A percentile compares a stretch with the other conserved stretches of the same genome.
Conservation (phyloP, 441 rosid genomes). For the Erodium trifolium region DNA sequence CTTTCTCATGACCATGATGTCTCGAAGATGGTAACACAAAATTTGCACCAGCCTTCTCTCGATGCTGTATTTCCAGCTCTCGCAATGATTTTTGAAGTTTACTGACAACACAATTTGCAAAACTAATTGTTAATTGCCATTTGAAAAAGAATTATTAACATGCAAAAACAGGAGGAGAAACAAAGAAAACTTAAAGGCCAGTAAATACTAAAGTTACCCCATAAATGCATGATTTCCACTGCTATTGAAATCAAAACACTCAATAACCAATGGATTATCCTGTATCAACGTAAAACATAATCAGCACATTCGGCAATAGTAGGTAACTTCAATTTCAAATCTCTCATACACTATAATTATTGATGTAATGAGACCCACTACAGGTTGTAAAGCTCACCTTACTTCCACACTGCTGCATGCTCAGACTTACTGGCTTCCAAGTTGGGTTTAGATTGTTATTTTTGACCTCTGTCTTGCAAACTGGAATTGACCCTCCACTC, state of each 20-base stretch:
- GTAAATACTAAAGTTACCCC: slow-evolving; percentile 37
- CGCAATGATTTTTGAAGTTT: slow-evolving; percentile 59
- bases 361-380: slow-evolving; percentile 5
- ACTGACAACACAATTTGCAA: slow-evolving; percentile 30
- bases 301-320: neutral
- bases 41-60: slow-evolving; percentile 36
- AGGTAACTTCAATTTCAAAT: slow-evolving; percentile 1
- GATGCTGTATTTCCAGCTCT: slow-evolving; percentile 51
- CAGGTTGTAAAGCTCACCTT: slow-evolving; percentile 40
- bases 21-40: slow-evolving; percentile 31
- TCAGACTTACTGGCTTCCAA: slow-evolving; percentile 56
- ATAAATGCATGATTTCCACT: slow-evolving; percentile 54
- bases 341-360: slow-evolving; percentile 9
- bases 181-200: slow-evolving; percentile 7
- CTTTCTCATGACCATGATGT: slow-evolving; percentile 46
- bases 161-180: neutral
- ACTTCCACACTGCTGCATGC: slow-evolving; percentile 72
- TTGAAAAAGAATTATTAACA: neutral
- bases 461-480: slow-evolving; percentile 71
- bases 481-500: slow-evolving; percentile 40
- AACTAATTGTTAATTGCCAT: neutral
- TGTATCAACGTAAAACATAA: slow-evolving; percentile 23
- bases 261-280: slow-evolving; percentile 70
- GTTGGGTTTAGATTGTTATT: slow-evolving; percentile 56
- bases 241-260: slow-evolving; percentile 72